A percentile compares a stretch with the other conserved stretches of the same genome.
These are phyloP conservation scores for Graphilbum fragrans DNA, from an alignment of 2,329 filamentous ascomycete species.

Conservation along the genomic window DNA sequence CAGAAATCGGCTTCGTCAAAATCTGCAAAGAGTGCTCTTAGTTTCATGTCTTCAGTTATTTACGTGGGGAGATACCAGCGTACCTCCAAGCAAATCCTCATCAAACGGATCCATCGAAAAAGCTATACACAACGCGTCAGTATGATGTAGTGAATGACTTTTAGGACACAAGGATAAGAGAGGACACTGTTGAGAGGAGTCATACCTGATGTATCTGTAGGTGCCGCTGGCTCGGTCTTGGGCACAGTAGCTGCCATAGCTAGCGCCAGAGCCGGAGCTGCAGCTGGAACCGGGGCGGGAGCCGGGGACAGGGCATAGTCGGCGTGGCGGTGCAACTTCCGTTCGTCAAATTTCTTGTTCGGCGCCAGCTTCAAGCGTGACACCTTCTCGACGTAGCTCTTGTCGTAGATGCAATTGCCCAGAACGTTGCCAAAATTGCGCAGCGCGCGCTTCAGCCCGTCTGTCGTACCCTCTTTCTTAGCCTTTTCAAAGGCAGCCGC, in stretches of 20 bases:
- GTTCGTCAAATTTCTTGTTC: slow-evolving; percentile 54
- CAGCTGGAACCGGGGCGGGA: neutral
- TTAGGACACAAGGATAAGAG: neutral
- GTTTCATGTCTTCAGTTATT: neutral
- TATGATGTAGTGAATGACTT: too few relatives aligned
- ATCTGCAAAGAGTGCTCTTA: slow-evolving; percentile 31
- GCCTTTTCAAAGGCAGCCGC: slow-evolving; percentile 95
- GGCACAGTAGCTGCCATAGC: neutral
- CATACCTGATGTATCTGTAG: slow-evolving; percentile 3
- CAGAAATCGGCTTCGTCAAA: slow-evolving; percentile 70
- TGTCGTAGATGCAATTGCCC: slow-evolving; percentile 98
- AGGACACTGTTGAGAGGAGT: neutral
- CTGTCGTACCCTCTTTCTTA: slow-evolving; percentile 95
- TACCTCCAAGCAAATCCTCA: slow-evolving; percentile 38
- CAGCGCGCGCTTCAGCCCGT: slow-evolving; percentile 79
- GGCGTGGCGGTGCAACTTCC: slow-evolving; percentile 69
- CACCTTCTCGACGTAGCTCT: slow-evolving; percentile 83
- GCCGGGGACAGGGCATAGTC: slow-evolving; percentile 57
- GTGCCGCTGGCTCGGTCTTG: neutral
- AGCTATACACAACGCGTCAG: too few relatives aligned
- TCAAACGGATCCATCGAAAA: slow-evolving; percentile 7
- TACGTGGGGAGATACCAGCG: slow-evolving; percentile 7
- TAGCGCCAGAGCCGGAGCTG: neutral
- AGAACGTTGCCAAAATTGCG: slow-evolving; percentile 91
- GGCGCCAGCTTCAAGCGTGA: slow-evolving; percentile 75